A percentile compares a stretch with the other conserved stretches of the same genome.
Evolutionary conservation across 2,329 filamentous ascomycete genomes (phyloP).

Genomic region (Rachicladosporium sp.): DNA sequence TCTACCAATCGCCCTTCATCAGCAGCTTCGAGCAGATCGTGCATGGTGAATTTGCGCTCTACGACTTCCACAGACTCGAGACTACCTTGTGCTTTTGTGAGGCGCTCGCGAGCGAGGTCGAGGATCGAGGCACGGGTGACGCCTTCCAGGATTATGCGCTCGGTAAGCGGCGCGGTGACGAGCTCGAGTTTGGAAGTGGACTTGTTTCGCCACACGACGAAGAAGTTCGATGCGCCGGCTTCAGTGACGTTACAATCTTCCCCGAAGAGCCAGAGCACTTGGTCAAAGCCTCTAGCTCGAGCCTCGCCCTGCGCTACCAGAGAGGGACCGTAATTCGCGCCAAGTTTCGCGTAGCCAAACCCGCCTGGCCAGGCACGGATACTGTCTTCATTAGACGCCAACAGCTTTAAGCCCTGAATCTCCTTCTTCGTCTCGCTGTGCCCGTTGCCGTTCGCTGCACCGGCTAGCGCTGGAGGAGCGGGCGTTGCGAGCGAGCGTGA

Average conservation of each 20-base stretch:
- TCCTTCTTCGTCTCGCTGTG: conserved; percentile 18
- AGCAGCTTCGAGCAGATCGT: conserved; percentile 59
- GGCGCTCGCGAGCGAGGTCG: conserved; percentile 54
- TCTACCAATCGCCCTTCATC: conserved; percentile 69
- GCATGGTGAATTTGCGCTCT: conserved; percentile 72
- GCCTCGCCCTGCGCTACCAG: conserved; percentile 66
- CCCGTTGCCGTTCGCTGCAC: conserved; percentile 3
- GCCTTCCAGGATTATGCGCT: conserved; percentile 72
- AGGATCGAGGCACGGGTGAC: conserved; percentile 75
- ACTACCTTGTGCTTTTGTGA: conserved; percentile 27
- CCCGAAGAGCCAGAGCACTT: conserved; percentile 91
- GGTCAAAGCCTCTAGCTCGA: conserved; percentile 57
- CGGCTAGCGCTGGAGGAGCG: background rate
- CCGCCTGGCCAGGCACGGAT: conserved; percentile 84
- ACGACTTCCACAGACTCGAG: conserved; percentile 51
- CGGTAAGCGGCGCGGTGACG: conserved; percentile 71
- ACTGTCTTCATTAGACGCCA: conserved; percentile 66
- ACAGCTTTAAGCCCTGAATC: conserved; percentile 44
- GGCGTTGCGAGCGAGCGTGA: conserved; percentile 13
- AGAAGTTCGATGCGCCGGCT: conserved; percentile 87
- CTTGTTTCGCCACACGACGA: conserved; percentile 62
- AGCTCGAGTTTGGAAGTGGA: conserved; percentile 50
- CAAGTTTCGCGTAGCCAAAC: conserved; percentile 80
- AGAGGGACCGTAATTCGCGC: conserved; percentile 79
- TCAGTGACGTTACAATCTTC: conserved; percentile 69